phyloP scores from a whole-genome alignment of 2,329 filamentous ascomycete species.

The Penicillium brevicompactum region DNA sequence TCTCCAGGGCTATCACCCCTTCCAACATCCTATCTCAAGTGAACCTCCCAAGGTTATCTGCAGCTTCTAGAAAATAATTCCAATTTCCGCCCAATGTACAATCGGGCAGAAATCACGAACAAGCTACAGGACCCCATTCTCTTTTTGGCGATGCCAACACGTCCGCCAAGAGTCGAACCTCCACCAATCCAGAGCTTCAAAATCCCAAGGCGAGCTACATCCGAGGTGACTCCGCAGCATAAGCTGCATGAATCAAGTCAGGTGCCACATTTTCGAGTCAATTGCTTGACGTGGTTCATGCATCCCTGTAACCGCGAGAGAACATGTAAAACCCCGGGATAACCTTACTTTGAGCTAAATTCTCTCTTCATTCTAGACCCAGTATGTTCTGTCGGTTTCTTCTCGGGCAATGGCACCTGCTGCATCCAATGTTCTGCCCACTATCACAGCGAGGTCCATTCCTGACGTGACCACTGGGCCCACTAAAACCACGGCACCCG shows the following conservation, averaged over 20 bases:
- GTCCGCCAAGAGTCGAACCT: background rate
- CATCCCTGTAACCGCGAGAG: slow-evolving; percentile 1
- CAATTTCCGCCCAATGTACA: background rate
- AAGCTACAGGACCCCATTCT: background rate
- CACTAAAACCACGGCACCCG: too few relatives aligned
- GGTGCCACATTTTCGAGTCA: background rate
- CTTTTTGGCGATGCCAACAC: background rate
- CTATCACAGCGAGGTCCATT: background rate
- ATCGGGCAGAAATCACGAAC: background rate
- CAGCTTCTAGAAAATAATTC: background rate
- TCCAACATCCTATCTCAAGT: too few relatives aligned
- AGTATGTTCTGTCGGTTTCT: background rate
- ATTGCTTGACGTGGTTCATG: slow-evolving; percentile 5
- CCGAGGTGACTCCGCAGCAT: background rate
- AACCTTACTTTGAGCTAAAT: background rate
- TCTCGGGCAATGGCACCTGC: slow-evolving; percentile 6
- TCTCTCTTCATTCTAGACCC: background rate
- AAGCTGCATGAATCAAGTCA: slow-evolving; percentile 11
- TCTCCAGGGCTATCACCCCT: too few relatives aligned
- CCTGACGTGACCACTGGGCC: background rate
- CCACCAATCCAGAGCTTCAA: background rate
- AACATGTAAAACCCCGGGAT: background rate
- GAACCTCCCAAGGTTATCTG: too few relatives aligned
- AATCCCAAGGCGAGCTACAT: background rate
- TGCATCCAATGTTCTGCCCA: background rate